Evolutionary conservation across 2,329 filamentous ascomycete species (phyloP), one percentile per base, ranked within the genome.

Genomic region (Talaromyces rugulosus): DNA sequence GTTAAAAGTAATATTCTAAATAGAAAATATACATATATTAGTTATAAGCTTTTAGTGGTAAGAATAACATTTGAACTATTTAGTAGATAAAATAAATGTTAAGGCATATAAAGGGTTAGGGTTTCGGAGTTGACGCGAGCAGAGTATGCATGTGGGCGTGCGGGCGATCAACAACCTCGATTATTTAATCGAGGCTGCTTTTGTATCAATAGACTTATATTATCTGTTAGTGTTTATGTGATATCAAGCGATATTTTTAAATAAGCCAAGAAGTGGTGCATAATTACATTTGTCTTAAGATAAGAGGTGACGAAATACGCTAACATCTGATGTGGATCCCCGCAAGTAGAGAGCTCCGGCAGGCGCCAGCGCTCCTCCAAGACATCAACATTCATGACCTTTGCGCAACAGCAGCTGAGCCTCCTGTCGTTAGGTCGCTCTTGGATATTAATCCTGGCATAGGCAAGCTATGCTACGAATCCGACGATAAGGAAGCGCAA

Each of bases 401-500:
- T 40, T 40, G 36, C 36, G 36, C 36, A 40, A 23, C 36, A 40
- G 36, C 36, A 40, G 36, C 36, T n/a, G 16, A 40, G 36, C 36
- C 14, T 54, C 58, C 44, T 51, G 44, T 51, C 44, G 44, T n/a
- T 28, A 23, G 44, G 44, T 28, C 18, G 44, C 44, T 23, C 9
- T 28, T 53, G 18, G 16, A 27, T 31, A 31, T n/a, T 12, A 31
- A 16, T 8, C 27, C 30, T 53, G 50, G 5, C 50, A 5, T 16
- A 1, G 11, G 27, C 50, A 53, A 31, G 50, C 30, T 53, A 31
- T 53, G 50, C 27, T 53, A 53, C 28, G 28, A 53, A 31, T n/a
- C 28, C 30, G 6, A 31, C 44, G 27, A 53, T 59, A 68, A 59
- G 63, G 66, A 69, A 65, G 75, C 75, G 77, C 77, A 77, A 66